Evolutionary conservation across 2,329 filamentous ascomycete species (phyloP).

Genomic region (Hypoxylon sp.): DNA sequence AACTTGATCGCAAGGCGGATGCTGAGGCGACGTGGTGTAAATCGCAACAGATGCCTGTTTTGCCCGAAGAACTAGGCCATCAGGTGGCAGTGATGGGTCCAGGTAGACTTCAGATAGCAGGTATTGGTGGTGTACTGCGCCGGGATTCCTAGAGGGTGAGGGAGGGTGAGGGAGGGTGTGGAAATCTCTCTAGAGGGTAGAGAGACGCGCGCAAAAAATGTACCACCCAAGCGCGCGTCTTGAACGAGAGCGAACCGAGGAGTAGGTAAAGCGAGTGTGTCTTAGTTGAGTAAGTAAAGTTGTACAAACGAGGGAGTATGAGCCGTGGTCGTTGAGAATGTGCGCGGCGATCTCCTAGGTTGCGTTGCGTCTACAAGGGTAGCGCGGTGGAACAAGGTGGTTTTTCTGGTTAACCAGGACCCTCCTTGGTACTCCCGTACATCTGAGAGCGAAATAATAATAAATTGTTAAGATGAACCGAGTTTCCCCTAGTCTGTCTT

Average conservation of each 20-base stretch:
- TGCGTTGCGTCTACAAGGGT: slow-evolving; percentile 52
- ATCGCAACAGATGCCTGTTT: slow-evolving; percentile 43
- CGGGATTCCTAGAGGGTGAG: slow-evolving; percentile 42
- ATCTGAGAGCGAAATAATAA: slow-evolving; percentile 30
- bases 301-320: slow-evolving; percentile 51
- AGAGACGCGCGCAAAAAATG: slow-evolving; percentile 53
- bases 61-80: slow-evolving; percentile 45
- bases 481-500: slow-evolving; percentile 37
- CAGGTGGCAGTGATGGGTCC: slow-evolving; percentile 42
- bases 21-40: slow-evolving; percentile 46
- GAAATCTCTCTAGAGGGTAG: slow-evolving; percentile 50
- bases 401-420: slow-evolving; percentile 42
- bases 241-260: slow-evolving; percentile 47
- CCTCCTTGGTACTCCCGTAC: slow-evolving; percentile 39
- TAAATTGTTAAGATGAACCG: slow-evolving; percentile 37
- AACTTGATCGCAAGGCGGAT: slow-evolving; percentile 44
- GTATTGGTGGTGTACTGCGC: slow-evolving; percentile 43
- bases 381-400: slow-evolving; percentile 44
- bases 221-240: slow-evolving; percentile 58
- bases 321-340: slow-evolving; percentile 45
- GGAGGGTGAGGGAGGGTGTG: slow-evolving; percentile 44
- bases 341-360: slow-evolving; percentile 49
- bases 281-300: slow-evolving; percentile 50
- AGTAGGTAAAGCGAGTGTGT: slow-evolving; percentile 50
- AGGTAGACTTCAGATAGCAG: slow-evolving; percentile 46